Percentiles rank a stretch among this genome's conserved stretches.
phyloP scores from a whole-genome alignment of 2,329 filamentous ascomycete species.

The Claviceps purpurea region DNA sequence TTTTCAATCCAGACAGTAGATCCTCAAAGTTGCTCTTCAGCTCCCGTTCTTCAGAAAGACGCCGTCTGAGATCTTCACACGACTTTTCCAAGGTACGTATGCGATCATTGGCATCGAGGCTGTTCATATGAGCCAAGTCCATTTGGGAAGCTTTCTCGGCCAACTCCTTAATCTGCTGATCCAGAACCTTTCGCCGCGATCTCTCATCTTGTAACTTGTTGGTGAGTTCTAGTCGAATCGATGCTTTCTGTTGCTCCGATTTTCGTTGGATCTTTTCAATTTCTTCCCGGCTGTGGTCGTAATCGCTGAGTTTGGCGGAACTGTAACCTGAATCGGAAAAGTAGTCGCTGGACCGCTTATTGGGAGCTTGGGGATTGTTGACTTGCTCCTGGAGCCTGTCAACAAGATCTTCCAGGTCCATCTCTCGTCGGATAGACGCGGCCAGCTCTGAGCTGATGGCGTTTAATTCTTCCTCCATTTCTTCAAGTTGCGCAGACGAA shows the following conservation, averaged over 20 bases:
- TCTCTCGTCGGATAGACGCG: slow-evolving; percentile 82
- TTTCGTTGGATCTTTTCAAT: slow-evolving; percentile 71
- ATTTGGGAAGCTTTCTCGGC: slow-evolving; percentile 62
- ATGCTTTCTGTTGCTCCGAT: slow-evolving; percentile 83
- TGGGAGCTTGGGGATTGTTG: slow-evolving; percentile 40
- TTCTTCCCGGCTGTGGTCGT: slow-evolving; percentile 51
- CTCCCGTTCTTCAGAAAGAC: slow-evolving; percentile 71
- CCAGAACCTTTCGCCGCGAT: slow-evolving; percentile 57
- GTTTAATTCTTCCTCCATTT: slow-evolving; percentile 88
- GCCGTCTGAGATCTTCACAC: slow-evolving; percentile 71
- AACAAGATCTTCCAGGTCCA: slow-evolving; percentile 90
- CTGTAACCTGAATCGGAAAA: slow-evolving; percentile 93
- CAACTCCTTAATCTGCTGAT: slow-evolving; percentile 71
- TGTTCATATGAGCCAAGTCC: slow-evolving; percentile 40
- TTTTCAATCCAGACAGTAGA: slow-evolving; percentile 67
- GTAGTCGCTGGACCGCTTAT: slow-evolving; percentile 85
- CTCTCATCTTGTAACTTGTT: slow-evolving; percentile 82
- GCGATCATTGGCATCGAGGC: slow-evolving; percentile 42
- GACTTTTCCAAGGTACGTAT: slow-evolving; percentile 66
- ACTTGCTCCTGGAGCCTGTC: slow-evolving; percentile 75
- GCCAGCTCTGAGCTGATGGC: slow-evolving; percentile 90
- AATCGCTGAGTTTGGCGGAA: slow-evolving; percentile 63
- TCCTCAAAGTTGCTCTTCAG: slow-evolving; percentile 92
- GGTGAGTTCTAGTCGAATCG: slow-evolving; percentile 71
- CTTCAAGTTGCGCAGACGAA: slow-evolving; percentile 50